Conservation (phyloP, 202 grass and related monocot species). For the Elaeis oleifera region DNA sequence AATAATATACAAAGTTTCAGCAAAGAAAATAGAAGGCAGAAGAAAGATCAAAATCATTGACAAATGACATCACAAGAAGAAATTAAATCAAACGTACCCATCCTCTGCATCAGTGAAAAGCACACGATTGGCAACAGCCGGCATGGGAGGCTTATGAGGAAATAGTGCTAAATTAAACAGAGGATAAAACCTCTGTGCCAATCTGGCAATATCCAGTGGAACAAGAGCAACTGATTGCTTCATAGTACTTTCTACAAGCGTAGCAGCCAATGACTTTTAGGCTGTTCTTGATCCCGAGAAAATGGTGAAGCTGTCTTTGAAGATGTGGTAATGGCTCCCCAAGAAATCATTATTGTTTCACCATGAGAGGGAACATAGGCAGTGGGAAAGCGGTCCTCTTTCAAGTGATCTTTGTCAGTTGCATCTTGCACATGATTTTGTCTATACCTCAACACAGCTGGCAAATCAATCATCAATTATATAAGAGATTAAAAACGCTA, state of each 20-base stretch:
- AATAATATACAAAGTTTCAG: background rate
- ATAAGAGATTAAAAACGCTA: background rate
- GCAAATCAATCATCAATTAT: conserved; percentile 24
- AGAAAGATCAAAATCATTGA: conserved; percentile 3
- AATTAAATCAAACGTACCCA: conserved; percentile 21
- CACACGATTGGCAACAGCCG: conserved; percentile 55
- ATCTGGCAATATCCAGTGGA: conserved; percentile 61
- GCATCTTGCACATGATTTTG: conserved; percentile 58
- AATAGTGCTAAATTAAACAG: conserved; percentile 57
- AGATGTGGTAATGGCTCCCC: conserved; percentile 28
- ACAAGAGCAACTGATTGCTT: conserved; percentile 71
- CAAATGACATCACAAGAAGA: background rate
- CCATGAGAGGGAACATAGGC: conserved; percentile 19
- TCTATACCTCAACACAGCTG: conserved; percentile 64
- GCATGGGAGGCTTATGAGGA: conserved; percentile 66
- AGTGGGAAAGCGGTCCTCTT: conserved; percentile 66
- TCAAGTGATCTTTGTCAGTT: conserved; percentile 41
- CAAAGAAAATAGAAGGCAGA: background rate
- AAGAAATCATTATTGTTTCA: conserved; percentile 27
- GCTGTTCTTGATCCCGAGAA: conserved; percentile 36
- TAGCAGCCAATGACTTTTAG: conserved; percentile 79
- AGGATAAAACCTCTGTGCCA: conserved; percentile 52
- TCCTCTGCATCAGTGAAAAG: conserved; percentile 98
- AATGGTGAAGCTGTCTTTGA: conserved; percentile 26
- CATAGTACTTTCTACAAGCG: conserved; percentile 63